Base-by-base conservation (phyloP, 116 monocot genomes). In the Phalaenopsis hybrid region DNA sequence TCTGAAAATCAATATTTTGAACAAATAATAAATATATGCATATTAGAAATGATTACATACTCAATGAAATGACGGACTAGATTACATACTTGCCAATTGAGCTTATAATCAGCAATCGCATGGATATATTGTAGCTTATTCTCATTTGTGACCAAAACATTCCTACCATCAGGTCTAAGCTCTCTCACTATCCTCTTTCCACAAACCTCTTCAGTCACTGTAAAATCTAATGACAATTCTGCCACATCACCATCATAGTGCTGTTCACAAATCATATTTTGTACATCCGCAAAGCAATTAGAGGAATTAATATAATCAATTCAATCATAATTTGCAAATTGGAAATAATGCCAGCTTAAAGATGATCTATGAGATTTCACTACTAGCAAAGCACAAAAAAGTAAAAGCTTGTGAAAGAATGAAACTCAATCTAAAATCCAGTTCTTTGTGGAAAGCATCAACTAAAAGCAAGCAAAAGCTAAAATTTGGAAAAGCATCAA, bases 41-140 rank as follows among this genome's bases (percentile, higher is more conserved):
- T 6, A 50, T 48, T 74, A 23, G 46, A 58, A 20, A 73, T 43
- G 16, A 75, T 37, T 37, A 13, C 65, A 79, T 45, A 6, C 18
- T 45, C 57, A 50, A 43, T 43, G 33, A 57, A n/a, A 59, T 44
- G 5, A 10, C 41, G 33, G 45, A 84, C 45, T 75, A 16, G 18
- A 52, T 48, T 13, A 45, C 80, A 75, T 82, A 96, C 94, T 83
- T 92, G 96, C 37, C 88, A 90, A 78, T 96, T 96, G 17, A 96
- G 92, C 72, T 96, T 96, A 84, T 90, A 94, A 81, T 96, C 94
- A 79, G 96, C 90, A 81, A 96, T 85, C 57, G 94, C 92, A 89
- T 96, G 94, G 15, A 96, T 88, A 85, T 96, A 96, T 28, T 94
- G 96, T 74, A 94, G 82, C 86, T 96, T 96, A 81, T 96, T 96